These are phyloP conservation scores for Botrytis pseudocinerea DNA, from an alignment of 2,329 filamentous ascomycete species.

Conservation along the genomic window DNA sequence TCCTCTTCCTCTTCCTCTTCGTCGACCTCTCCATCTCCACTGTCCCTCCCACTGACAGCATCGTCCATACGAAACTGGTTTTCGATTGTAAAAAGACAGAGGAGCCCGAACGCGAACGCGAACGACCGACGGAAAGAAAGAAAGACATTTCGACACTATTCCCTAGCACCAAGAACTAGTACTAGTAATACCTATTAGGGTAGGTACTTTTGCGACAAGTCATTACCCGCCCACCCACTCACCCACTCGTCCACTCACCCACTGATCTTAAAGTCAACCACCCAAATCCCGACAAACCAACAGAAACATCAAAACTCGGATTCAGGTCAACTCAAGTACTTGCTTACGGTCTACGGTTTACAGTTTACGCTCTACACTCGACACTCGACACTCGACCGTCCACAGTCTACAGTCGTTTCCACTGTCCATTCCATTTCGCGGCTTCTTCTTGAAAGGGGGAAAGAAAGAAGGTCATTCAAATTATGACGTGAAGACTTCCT, in stretches of 20 bases:
- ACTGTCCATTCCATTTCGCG: neutral
- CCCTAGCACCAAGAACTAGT: neutral
- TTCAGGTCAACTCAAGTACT: neutral
- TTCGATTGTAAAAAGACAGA: neutral
- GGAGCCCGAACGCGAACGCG: no score
- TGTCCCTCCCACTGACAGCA: neutral
- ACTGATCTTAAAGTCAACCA: neutral
- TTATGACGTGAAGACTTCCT: slow-evolving; percentile 18
- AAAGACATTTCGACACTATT: neutral
- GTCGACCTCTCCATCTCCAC: neutral
- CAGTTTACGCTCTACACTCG: neutral
- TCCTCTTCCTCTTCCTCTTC: fast-evolving
- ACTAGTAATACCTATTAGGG: neutral
- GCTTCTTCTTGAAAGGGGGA: neutral
- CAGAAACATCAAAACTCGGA: neutral
- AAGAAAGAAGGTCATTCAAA: slow-evolving; percentile 4
- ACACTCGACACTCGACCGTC: no score
- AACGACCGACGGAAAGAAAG: no score
- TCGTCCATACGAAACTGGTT: neutral
- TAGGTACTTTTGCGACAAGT: slow-evolving; percentile 11
- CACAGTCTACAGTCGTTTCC: neutral
- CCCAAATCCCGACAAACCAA: neutral
- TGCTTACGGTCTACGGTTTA: neutral
- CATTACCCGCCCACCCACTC: neutral
- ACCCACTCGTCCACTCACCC: no score